Base-by-base conservation (phyloP, 2,329 filamentous ascomycete species). In the Apiospora koreana region DNA sequence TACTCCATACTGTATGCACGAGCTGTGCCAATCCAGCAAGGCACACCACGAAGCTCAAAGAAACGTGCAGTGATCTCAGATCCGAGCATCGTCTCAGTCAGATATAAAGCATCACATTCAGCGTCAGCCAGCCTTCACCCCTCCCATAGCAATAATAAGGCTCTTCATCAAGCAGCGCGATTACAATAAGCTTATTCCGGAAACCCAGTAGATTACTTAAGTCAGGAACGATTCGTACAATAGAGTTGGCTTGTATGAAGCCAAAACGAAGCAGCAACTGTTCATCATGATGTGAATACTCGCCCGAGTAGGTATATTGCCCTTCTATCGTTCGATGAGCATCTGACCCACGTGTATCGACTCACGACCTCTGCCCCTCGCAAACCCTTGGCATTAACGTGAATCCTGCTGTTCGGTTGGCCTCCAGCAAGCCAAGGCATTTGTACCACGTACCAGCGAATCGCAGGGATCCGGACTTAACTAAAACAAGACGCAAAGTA, bases 401-500 rank as follows among this genome's bases (percentile, higher is more conserved):
- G 54, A 62, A 62, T 62, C 54, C 54, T 62, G 54, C 50, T 58
- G 25, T 43, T 31, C 25, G 16, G 9, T n/a, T 58, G 50, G 25
- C 50, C 50, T 25, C 25, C 31, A 58, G 50, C 50, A 54, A 58
- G 50, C 14, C 50, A 58, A 35, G 25, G 50, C 18, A 58, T 35
- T 58, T 16, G 50, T 58, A 58, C 28, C 50, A 35, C 50, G 28
- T 58, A 58, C 50, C 16, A 38, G 50, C 50, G 31, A 31, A 28
- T 58, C 1, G 54, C 54, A 62, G 54, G 54, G 54, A 38, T 62
- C 21, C 31, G 54, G 31, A 3, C n/a, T 62, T 38, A 38, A 7
- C 31, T 62, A 38, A 62, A 62, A 38, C 54, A 62, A 35, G 28
- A 38, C 54, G 54, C 54, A 62, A 62, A 62, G 54, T 62, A 62